phyloP scores from a whole-genome alignment of 2,329 filamentous ascomycete species.

The Paecilomyces sp. region DNA sequence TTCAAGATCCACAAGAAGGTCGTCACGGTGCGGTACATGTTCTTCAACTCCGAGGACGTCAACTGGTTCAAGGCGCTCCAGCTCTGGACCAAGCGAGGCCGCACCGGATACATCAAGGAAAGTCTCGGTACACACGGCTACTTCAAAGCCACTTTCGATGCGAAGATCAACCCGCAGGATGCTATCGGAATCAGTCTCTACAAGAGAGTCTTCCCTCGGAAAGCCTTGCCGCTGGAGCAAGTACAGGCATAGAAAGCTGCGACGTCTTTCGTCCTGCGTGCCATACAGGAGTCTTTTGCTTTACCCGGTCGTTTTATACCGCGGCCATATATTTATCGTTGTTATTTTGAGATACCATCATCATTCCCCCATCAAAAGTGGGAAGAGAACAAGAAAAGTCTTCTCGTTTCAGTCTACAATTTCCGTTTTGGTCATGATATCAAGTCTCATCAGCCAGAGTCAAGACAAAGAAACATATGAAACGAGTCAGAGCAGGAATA shows the following conservation, averaged over 20 bases:
- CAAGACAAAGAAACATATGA: not conserved
- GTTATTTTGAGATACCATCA: not conserved
- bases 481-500: not conserved
- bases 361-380: not conserved
- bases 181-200: constrained; percentile 84
- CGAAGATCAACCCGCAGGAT: constrained; percentile 91
- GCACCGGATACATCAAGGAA: constrained; percentile 90
- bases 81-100: constrained; percentile 83
- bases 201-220: constrained; percentile 76
- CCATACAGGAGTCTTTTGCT: not conserved
- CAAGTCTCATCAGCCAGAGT: not conserved
- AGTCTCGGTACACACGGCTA: constrained; percentile 95
- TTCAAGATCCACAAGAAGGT: constrained; percentile 99
- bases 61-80: constrained; percentile 97
- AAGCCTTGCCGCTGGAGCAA: constrained; percentile 45
- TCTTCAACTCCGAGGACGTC: constrained; percentile 94
- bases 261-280: constrained; percentile 3
- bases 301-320: not conserved
- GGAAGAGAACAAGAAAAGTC: not conserved
- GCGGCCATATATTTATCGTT: no score
- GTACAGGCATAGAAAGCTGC: not conserved
- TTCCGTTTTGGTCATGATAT: not conserved
- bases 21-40: constrained; percentile 98
- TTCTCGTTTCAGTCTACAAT: not conserved
- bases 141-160: constrained; percentile 98